Evolutionary conservation across 305 asterid species (phyloP).

Genomic region (Salvia sclarea): DNA sequence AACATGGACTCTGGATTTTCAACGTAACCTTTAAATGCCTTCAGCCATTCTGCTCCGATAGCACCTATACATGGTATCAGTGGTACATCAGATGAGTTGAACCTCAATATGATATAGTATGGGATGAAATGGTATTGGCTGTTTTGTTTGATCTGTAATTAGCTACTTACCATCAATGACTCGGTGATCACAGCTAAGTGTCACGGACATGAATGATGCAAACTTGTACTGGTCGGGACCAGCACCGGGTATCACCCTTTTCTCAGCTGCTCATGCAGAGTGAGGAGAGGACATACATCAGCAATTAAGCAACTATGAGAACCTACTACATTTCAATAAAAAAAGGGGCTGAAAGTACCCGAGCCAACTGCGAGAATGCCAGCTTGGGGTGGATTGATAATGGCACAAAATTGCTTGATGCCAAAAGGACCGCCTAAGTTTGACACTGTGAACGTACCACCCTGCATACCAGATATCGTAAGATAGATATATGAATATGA

Average conservation of each 20-base stretch:
- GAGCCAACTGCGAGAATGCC: constrained; percentile 98
- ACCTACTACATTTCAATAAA: background rate
- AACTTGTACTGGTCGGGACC: constrained; percentile 65
- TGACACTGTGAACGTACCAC: constrained; percentile 95
- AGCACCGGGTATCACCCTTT: constrained; percentile 67
- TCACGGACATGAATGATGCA: constrained; percentile 75
- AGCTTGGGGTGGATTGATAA: constrained; percentile 93
- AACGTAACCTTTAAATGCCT: constrained; percentile 89
- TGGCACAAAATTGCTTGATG: constrained; percentile 94
- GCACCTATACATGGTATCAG: constrained; percentile 54
- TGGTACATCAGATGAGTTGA: constrained; percentile 9
- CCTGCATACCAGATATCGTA: constrained; percentile 48
- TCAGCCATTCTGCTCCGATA: constrained; percentile 95
- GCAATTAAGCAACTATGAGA: constrained; percentile 5
- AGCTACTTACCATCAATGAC: constrained; percentile 76
- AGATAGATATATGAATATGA: background rate
- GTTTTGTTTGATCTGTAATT: background rate
- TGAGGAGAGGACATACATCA: constrained; percentile 13
- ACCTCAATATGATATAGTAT: background rate
- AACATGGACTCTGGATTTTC: constrained; percentile 88
- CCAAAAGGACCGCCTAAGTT: constrained; percentile 85
- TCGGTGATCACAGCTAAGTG: constrained; percentile 91
- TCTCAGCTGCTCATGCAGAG: constrained; percentile 63
- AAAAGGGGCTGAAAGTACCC: constrained; percentile 48
- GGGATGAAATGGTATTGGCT: background rate